These are phyloP conservation scores for Globisporangium parvum DNA, from an alignment of 352 stramenopile species.

Conservation along the genomic window DNA sequence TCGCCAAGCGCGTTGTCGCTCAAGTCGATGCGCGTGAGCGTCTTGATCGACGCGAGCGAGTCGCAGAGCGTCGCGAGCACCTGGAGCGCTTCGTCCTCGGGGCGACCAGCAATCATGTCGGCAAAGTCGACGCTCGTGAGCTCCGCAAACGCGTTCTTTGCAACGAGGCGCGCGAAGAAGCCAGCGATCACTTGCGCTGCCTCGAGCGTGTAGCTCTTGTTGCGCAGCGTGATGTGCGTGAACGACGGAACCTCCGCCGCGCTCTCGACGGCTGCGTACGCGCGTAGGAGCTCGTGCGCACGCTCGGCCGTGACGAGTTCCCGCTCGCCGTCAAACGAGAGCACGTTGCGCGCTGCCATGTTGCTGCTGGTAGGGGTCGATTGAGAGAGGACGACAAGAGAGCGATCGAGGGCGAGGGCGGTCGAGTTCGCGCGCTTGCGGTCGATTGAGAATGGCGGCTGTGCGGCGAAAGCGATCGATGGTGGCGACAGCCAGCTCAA, in stretches of 20 bases:
- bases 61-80: conserved; percentile 79
- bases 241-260: conserved; percentile 28
- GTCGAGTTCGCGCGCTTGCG: background rate
- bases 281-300: conserved; percentile 56
- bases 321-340: conserved; percentile 63
- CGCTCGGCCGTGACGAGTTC: conserved; percentile 73
- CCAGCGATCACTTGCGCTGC: conserved; percentile 65
- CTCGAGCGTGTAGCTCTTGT: conserved; percentile 86
- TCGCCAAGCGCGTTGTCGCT: conserved; percentile 95
- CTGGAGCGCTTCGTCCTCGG: conserved; percentile 78
- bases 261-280: conserved; percentile 31
- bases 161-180: conserved; percentile 55
- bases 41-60: conserved; percentile 61
- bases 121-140: conserved; percentile 81
- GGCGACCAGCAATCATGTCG: conserved; percentile 82
- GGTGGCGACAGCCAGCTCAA: background rate
- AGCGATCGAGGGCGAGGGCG: background rate
- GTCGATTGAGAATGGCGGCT: background rate
- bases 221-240: conserved; percentile 80
- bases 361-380: background rate
- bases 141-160: conserved; percentile 38
- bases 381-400: background rate
- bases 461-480: background rate
- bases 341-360: conserved; percentile 8
- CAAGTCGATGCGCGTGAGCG: conserved; percentile 77